Conservation (phyloP, 768 basidiomycete species). For the Hericium coralloides region DNA sequence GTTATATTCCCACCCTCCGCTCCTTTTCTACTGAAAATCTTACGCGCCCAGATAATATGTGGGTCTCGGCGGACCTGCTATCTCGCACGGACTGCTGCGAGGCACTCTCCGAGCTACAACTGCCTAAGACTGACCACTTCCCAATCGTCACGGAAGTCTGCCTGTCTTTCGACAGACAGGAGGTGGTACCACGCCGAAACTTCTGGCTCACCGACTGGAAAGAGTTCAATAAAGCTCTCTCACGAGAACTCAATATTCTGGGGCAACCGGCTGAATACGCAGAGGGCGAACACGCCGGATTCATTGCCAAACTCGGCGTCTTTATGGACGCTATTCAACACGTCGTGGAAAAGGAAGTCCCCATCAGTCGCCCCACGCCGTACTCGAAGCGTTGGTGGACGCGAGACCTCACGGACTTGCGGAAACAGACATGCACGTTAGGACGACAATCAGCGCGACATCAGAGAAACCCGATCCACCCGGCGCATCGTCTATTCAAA, state of each 20-base stretch:
- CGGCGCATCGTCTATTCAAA: background rate
- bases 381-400: background rate
- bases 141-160: slow-evolving; percentile 22
- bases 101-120: slow-evolving; percentile 8
- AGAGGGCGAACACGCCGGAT: background rate
- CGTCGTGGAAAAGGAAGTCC: background rate
- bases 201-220: background rate
- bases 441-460: background rate
- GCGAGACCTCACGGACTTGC: background rate
- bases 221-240: background rate
- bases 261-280: too few relatives aligned
- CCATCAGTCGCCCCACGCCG: background rate
- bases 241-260: too few relatives aligned
- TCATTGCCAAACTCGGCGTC: background rate
- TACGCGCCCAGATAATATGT: slow-evolving; percentile 37
- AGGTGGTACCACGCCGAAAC: background rate
- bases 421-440: too few relatives aligned
- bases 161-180: slow-evolving; percentile 16
- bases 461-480: background rate
- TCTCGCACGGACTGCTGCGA: slow-evolving; percentile 22
- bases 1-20: slow-evolving; percentile 27
- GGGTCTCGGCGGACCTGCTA: slow-evolving; percentile 14
- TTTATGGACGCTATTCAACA: background rate
- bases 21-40: slow-evolving; percentile 22
- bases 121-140: slow-evolving; percentile 30